Evolutionary conservation across 2,329 filamentous ascomycete species (phyloP), one percentile per base, ranked within the genome.

Genomic region (Talaromyces atroroseus): DNA sequence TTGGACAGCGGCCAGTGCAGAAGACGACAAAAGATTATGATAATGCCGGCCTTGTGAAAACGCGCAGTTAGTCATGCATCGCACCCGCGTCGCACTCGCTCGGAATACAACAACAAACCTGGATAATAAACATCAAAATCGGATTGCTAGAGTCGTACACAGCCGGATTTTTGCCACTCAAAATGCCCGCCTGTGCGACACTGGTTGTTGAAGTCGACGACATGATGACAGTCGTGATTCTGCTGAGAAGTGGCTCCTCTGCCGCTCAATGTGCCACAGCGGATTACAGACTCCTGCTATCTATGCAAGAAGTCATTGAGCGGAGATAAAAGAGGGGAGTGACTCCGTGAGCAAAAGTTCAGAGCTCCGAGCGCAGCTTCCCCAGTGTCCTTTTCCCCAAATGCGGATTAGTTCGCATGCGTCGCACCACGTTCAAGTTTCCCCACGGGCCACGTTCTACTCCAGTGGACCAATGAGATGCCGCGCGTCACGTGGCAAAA

Each of bases 1-100:
- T 85, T 86, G 63, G 86, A 86, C 5, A 92, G 80, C 10, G 89
- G 89, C 75, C 82, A 91, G 68, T 92, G 88, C 20, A 92, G 77
- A 46, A 88, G 71, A 32, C 87, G 85, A 65, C 86, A 90, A 70
- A 90, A 83, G 57, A 89, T 80, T 65, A 91, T 85, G 65, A 91
- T 89, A 58, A 92, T 86, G 58, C 78, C 78, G 24, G 84, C 83
- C 83, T 91, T 12, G 32, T 5, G 2, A 44, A n/a, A 64, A 5
- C 29, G 20, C 16, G 20, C 11, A 8, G 36, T 24, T 47, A 11
- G 20, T 36, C 36, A 4, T 46, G 18, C 3, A 21, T 26, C 14
- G 26, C 29, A 32, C 29, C 5, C 4, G 29, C 10, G 6, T 12
- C 29, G 29, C 29, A 32, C 3, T 4, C 14, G 1, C 32, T 8